These are phyloP conservation scores for Alternaria arborescens DNA, from an alignment of 2,329 filamentous ascomycete genomes.

Conservation along the genomic window DNA sequence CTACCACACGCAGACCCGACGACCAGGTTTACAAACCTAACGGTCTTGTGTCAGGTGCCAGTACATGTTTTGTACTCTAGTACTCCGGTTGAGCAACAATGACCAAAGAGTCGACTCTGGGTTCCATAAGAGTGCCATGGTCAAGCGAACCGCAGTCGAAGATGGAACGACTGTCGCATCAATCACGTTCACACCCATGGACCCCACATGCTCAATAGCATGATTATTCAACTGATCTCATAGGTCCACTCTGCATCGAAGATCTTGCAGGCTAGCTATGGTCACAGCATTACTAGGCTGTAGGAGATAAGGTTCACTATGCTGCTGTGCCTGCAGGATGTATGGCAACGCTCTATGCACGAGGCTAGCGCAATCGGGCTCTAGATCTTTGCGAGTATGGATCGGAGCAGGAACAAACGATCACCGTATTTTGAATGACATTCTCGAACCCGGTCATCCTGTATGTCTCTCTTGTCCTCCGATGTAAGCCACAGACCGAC, in stretches of 20 bases:
- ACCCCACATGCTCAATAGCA: neutral
- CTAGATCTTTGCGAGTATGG: neutral
- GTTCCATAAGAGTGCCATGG: slow-evolving; percentile 13
- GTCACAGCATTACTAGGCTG: slow-evolving; percentile 31
- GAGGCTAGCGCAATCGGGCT: slow-evolving; percentile 13
- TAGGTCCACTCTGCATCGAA: slow-evolving; percentile 26
- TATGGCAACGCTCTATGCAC: slow-evolving; percentile 13
- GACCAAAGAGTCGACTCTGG: neutral
- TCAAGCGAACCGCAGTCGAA: neutral
- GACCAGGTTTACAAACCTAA: slow-evolving; percentile 45
- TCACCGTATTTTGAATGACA: neutral
- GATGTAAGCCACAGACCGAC: slow-evolving; percentile 36
- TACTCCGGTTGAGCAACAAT: slow-evolving; percentile 12
- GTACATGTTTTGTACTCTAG: slow-evolving; percentile 37
- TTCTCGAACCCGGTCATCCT: neutral
- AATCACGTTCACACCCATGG: neutral
- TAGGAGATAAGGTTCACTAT: slow-evolving; percentile 16
- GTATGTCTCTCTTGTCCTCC: slow-evolving; percentile 13
- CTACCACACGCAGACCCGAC: slow-evolving; percentile 41
- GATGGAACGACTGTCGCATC: neutral
- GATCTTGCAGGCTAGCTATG: slow-evolving; percentile 31
- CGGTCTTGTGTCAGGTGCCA: slow-evolving; percentile 46
- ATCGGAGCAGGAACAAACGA: slow-evolving; percentile 1
- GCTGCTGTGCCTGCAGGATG: slow-evolving; percentile 32
- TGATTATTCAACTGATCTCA: neutral